Evolutionary conservation across 768 basidiomycete species (phyloP).

Genomic region (Tylopilus intermedius): DNA sequence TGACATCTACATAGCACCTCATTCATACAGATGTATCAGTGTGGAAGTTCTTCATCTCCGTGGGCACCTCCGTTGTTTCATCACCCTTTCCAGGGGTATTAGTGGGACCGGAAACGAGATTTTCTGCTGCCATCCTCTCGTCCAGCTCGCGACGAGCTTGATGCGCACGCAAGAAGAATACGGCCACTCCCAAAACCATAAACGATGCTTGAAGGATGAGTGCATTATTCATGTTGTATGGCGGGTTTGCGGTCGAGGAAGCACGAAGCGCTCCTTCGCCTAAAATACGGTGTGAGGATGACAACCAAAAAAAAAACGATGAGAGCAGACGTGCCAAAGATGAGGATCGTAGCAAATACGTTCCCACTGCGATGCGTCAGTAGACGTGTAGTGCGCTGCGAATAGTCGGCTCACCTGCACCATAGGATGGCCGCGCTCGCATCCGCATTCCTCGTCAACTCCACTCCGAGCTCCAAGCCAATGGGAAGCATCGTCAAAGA

Average conservation of each 20-base stretch:
- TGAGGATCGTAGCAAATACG: conserved; percentile 53
- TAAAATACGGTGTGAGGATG: conserved; percentile 19
- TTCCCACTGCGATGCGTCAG: conserved; percentile 49
- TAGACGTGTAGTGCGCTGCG: background rate
- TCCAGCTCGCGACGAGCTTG: conserved; percentile 63
- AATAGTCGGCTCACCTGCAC: conserved; percentile 50
- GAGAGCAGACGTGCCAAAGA: conserved; percentile 45
- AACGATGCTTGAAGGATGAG: conserved; percentile 62
- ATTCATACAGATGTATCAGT: background rate
- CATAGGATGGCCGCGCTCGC: conserved; percentile 73
- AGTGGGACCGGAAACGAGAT: background rate
- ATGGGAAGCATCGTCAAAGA: conserved; percentile 72
- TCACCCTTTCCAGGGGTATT: background rate
- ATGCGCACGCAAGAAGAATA: conserved; percentile 54
- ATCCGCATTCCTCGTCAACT: conserved; percentile 75
- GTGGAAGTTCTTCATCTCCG: background rate
- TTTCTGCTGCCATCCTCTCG: conserved; percentile 40
- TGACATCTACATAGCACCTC: background rate
- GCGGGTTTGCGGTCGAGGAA: conserved; percentile 54
- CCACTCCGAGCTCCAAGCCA: conserved; percentile 71
- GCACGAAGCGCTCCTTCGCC: conserved; percentile 68
- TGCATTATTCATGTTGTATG: conserved; percentile 65
- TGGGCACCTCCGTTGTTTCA: background rate
- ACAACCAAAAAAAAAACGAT: background rate
- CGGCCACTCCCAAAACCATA: conserved; percentile 32